Evolutionary conservation across 768 basidiomycete genomes (phyloP), one percentile per base, ranked within the genome.

Genomic region (Collybia sordida): DNA sequence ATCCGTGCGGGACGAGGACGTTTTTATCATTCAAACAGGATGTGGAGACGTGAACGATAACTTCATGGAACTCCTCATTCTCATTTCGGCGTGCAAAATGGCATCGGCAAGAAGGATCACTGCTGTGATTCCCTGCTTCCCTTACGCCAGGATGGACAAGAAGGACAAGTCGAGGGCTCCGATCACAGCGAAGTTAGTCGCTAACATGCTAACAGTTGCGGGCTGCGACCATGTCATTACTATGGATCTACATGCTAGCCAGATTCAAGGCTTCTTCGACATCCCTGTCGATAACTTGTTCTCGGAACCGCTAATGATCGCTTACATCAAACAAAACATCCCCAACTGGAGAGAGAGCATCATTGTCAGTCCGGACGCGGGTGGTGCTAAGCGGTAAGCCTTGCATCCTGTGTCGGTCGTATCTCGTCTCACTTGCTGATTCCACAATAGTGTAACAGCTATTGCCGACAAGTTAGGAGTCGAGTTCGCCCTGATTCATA

Each of bases 201-300:
- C 96, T 19, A 98, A 97, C 69, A 98, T 98, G 96, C 77, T 99
- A 52, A 87, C 85, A 38, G 91, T 97, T 41, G 95, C 97, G 7
- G 96, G 96, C 19, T 97, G 94, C 64, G 96, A 98, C 70, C 96
- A 98, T 64, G 88, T 99, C 62, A 98, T 99, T 59, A 98, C 96
- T n/a, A 96, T 98, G 89, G 95, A 98, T 67, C 74, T 98, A 44
- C 96, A 98, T 63, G 95, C 96, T 36, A 90, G 89, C 60, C 96
- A 98, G 73, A 98, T 98, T 52, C 96, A 98, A 65, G 96, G 96
- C 6, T 98, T 98, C 77, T 98, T 98, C 67, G 94, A 98, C 67
- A 93, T 98, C 57, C 96, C 96, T 7, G 95, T 97, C 22, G 96
- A 98, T 73, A 98, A 98, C 67, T 77, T 98, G 39, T 98, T 88